Conservation (phyloP, 2,329 filamentous ascomycete genomes). For the Colletotrichum cereale region DNA sequence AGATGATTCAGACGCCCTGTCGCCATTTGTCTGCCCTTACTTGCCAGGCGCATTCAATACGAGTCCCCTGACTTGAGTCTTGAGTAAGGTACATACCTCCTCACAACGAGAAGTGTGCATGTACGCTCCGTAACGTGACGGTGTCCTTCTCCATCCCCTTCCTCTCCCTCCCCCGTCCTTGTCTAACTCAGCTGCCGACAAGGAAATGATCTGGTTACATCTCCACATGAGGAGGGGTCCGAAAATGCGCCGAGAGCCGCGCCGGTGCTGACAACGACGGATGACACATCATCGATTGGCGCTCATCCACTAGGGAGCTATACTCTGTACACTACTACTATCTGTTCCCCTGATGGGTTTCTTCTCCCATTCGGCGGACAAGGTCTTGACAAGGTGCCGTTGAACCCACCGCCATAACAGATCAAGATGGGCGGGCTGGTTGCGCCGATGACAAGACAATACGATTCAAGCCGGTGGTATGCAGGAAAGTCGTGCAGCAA, state of each 20-base stretch:
- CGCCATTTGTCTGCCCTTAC: not conserved
- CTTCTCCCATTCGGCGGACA: not conserved
- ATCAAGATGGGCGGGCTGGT: not conserved
- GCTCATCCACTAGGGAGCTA: not conserved
- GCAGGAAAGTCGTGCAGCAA: slow-evolving; percentile 13
- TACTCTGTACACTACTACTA: not conserved
- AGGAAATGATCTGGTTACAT: not conserved
- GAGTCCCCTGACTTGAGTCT: not conserved
- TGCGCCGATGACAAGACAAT: not conserved
- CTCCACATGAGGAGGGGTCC: not conserved
- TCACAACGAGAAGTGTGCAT: not conserved
- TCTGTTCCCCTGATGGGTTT: not conserved
- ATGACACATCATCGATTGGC: slow-evolving; percentile 14
- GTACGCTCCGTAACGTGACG: not conserved
- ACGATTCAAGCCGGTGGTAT: not conserved
- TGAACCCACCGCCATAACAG: not conserved
- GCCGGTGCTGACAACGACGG: slow-evolving; percentile 19
- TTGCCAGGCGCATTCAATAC: not conserved
- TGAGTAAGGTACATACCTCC: not conserved
- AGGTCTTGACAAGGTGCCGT: not conserved
- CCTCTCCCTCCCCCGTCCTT: not conserved
- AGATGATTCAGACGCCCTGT: not conserved
- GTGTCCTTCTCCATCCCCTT: not conserved
- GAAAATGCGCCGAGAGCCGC: slow-evolving; percentile 30
- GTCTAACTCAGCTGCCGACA: not conserved